A percentile compares a stretch with the other conserved stretches of the same genome.
Conservation (phyloP, 2,329 filamentous ascomycete species). For the Hawksworthiomyces lignivorus region DNA sequence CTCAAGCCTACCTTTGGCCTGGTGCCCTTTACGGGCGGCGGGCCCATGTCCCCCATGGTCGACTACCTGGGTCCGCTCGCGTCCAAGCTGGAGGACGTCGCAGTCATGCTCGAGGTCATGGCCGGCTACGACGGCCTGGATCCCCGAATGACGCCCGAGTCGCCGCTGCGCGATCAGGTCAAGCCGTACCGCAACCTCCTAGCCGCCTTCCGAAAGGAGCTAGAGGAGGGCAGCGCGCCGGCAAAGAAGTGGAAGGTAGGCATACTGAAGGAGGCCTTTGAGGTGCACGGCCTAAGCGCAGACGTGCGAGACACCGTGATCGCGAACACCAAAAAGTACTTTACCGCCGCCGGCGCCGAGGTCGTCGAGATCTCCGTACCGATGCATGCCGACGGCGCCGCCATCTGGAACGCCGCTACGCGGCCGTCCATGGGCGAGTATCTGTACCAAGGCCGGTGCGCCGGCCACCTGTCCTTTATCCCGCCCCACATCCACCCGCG, state of each 20-base stretch:
- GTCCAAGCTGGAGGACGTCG: conserved; percentile 32
- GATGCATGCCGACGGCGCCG: conserved; percentile 35
- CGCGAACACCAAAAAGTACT: conserved; percentile 25
- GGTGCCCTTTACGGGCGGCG: conserved; percentile 40
- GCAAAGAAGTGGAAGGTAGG: conserved; percentile 36
- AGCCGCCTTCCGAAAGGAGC: conserved; percentile 11
- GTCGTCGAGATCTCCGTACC: conserved; percentile 39
- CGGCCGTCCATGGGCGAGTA: conserved; percentile 23
- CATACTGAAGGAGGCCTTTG: conserved; percentile 36
- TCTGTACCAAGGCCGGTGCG: conserved; percentile 21
- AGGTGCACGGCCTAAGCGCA: conserved; percentile 27
- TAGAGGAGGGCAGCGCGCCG: conserved; percentile 20
- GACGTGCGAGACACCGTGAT: conserved; percentile 30
- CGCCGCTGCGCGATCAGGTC: conserved; percentile 26
- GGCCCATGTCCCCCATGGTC: conserved; percentile 30
- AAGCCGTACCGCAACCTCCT: conserved; percentile 24
- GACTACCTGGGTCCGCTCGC: conserved; percentile 41
- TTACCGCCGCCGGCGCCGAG: conserved; percentile 32
- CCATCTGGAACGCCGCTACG: conserved; percentile 39
- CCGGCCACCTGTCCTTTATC: conserved; percentile 24
- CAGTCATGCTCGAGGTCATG: conserved; percentile 29
- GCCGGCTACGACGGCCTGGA: conserved; percentile 43
- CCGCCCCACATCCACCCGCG: conserved; percentile 24
- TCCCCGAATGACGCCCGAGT: conserved; percentile 32
- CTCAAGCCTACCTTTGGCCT: too few species aligned